phyloP scores from a whole-genome alignment of 1,139 yeast species.

The Spencermartinsiella ligniputridi region DNA sequence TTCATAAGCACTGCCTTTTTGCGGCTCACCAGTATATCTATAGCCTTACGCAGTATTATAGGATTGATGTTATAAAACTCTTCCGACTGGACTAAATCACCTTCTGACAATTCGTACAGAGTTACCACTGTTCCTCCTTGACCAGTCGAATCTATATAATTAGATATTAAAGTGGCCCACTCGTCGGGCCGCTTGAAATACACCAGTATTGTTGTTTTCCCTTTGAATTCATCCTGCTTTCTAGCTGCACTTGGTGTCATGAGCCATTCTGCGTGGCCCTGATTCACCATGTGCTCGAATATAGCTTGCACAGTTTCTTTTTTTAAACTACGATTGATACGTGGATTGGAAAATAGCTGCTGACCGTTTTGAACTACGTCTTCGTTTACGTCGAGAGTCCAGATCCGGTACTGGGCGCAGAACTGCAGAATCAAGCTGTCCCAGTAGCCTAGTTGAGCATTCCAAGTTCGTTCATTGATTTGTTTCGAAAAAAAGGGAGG shows the following conservation, averaged over 20 bases:
- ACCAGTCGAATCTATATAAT: slow-evolving; percentile 71
- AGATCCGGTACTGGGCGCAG: slow-evolving; percentile 54
- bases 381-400: slow-evolving; percentile 40
- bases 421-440: slow-evolving; percentile 49
- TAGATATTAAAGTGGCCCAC: slow-evolving; percentile 62
- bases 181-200: slow-evolving; percentile 71
- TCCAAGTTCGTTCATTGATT: slow-evolving; percentile 73
- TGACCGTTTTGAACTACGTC: slow-evolving; percentile 15
- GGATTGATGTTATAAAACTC: slow-evolving; percentile 64
- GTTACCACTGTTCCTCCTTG: slow-evolving; percentile 77
- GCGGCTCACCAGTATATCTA: slow-evolving; percentile 57
- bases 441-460: slow-evolving; percentile 67
- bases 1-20: slow-evolving; percentile 41
- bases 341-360: slow-evolving; percentile 45
- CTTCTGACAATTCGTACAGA: slow-evolving; percentile 66
- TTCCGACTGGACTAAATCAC: slow-evolving; percentile 55
- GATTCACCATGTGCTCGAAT: slow-evolving; percentile 52
- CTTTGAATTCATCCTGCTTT: slow-evolving; percentile 7
- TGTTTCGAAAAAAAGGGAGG: slow-evolving; percentile 93
- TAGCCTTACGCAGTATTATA: slow-evolving; percentile 48
- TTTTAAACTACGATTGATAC: slow-evolving; percentile 51
- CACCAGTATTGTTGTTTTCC: slow-evolving; percentile 44
- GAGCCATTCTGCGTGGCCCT: slow-evolving; percentile 50
- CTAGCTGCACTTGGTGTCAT: slow-evolving; percentile 10
- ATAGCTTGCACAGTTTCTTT: slow-evolving; percentile 54